Conservation (phyloP, 2,329 filamentous ascomycete genomes). For the Ophiostoma australiae region DNA sequence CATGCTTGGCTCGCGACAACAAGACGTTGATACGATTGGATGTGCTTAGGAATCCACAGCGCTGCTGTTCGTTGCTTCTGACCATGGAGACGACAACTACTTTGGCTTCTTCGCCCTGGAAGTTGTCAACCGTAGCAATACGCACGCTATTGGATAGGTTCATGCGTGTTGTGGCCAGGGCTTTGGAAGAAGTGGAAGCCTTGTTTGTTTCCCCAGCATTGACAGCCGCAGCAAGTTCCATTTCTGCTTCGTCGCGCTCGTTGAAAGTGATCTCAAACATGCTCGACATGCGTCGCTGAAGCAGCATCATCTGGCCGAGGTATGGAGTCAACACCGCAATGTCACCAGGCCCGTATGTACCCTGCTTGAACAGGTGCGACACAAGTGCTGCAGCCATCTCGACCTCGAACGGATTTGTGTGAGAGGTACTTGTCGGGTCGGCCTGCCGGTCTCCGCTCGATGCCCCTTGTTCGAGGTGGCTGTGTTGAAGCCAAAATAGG, state of each 20-base stretch:
- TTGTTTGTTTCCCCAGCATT: slow-evolving; percentile 35
- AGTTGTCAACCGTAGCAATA: slow-evolving; percentile 67
- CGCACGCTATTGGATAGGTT: slow-evolving; percentile 47
- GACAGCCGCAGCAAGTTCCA: slow-evolving; percentile 37
- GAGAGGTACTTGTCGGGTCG: slow-evolving; percentile 38
- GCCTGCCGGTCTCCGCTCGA: slow-evolving; percentile 31
- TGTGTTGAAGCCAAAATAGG: slow-evolving; percentile 61
- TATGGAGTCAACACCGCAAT: slow-evolving; percentile 70
- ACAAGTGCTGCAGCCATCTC: slow-evolving; percentile 60
- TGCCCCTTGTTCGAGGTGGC: slow-evolving; percentile 41
- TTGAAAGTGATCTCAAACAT: slow-evolving; percentile 59
- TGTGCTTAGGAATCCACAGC: slow-evolving; percentile 61
- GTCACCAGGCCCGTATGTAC: slow-evolving; percentile 52
- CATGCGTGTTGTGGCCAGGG: slow-evolving; percentile 30
- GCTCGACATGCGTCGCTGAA: slow-evolving; percentile 37
- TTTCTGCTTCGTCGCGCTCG: slow-evolving; percentile 56
- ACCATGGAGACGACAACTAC: slow-evolving; percentile 66
- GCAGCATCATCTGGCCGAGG: slow-evolving; percentile 50
- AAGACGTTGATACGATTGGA: slow-evolving; percentile 66
- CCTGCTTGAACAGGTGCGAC: slow-evolving; percentile 61
- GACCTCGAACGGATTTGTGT: slow-evolving; percentile 56
- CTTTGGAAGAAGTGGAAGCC: neutral
- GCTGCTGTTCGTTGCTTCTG: slow-evolving; percentile 56
- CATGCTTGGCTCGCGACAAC: slow-evolving; percentile 60
- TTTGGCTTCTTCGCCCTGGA: slow-evolving; percentile 71